Evolutionary conservation across 2,329 filamentous ascomycete species (phyloP).

Genomic region (Ramularia endophylla): DNA sequence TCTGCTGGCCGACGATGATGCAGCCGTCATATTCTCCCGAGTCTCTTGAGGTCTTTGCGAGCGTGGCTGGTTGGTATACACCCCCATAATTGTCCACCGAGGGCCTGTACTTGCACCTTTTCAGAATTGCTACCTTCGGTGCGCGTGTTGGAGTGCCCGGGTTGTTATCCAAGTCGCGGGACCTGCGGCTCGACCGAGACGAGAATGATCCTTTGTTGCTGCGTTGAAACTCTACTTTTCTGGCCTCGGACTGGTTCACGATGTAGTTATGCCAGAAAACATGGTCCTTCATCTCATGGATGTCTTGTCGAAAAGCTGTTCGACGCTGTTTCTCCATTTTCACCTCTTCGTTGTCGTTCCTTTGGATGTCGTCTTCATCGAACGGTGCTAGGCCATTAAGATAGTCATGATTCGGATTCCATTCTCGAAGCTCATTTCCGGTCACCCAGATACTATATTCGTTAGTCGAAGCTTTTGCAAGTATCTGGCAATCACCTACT

Average conservation of each 20-base stretch:
- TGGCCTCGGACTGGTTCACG: slow-evolving; percentile 2
- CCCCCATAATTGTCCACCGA: too few relatives aligned
- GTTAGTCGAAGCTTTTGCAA: neutral
- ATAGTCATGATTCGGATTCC: slow-evolving; percentile 13
- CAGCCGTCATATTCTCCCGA: too few relatives aligned
- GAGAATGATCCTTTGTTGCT: neutral
- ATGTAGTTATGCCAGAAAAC: slow-evolving; percentile 12
- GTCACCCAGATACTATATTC: slow-evolving; percentile 17
- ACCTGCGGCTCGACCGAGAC: neutral
- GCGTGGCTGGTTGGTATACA: too few relatives aligned
- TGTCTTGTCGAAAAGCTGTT: slow-evolving; percentile 9
- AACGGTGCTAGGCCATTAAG: neutral
- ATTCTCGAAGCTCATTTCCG: slow-evolving; percentile 6
- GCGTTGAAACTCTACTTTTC: slow-evolving; percentile 8
- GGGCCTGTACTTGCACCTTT: too few relatives aligned
- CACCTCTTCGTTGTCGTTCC: slow-evolving; percentile 2
- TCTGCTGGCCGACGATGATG: too few relatives aligned
- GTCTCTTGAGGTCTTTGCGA: too few relatives aligned
- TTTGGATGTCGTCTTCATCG: slow-evolving; percentile 1
- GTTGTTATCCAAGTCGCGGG: too few relatives aligned
- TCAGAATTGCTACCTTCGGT: too few relatives aligned
- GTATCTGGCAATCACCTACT: slow-evolving; percentile 10
- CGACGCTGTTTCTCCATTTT: slow-evolving; percentile 9
- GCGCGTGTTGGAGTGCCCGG: too few relatives aligned
- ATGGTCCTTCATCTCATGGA: slow-evolving; percentile 4